phyloP scores from a whole-genome alignment of 2,329 filamentous ascomycete genomes.

The Microcera coccophila region DNA sequence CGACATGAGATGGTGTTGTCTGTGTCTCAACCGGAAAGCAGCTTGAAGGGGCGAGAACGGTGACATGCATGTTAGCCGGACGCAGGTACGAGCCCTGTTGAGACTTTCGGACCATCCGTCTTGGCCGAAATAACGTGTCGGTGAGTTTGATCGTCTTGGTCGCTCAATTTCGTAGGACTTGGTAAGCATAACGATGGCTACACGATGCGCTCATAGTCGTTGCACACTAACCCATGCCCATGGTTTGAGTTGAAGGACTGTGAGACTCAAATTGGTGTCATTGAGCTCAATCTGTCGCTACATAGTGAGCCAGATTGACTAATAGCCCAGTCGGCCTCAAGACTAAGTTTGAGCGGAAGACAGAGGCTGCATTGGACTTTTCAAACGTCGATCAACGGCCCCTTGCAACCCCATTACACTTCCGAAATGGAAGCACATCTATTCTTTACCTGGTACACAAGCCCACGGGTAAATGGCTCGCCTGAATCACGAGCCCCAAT shows the following conservation, averaged over 20 bases:
- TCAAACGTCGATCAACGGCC: no score
- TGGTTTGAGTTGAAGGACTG: slow-evolving; percentile 1
- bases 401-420: no score
- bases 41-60: slow-evolving; percentile 10
- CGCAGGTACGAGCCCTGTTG: slow-evolving; percentile 2
- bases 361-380: no score
- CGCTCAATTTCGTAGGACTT: not conserved
- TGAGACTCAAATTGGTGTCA: no score
- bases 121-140: not conserved
- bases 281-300: no score
- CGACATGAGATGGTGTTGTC: slow-evolving; percentile 6
- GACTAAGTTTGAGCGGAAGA: no score
- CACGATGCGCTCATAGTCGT: slow-evolving; percentile 3
- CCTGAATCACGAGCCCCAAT: no score
- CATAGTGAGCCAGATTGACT: no score
- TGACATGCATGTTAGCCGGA: slow-evolving; percentile 4
- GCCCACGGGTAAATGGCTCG: no score
- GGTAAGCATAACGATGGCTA: slow-evolving; percentile 2
- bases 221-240: slow-evolving; percentile 5
- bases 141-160: not conserved
- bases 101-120: not conserved
- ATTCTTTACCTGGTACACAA: no score
- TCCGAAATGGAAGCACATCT: no score
- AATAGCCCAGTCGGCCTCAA: no score
- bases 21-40: slow-evolving; percentile 9